A percentile compares a stretch with the other conserved stretches of the same genome.
These are phyloP conservation scores for Saksenaea oblongispora DNA, from an alignment of 371 early-diverging fungal genomes.

Conservation along the genomic window DNA sequence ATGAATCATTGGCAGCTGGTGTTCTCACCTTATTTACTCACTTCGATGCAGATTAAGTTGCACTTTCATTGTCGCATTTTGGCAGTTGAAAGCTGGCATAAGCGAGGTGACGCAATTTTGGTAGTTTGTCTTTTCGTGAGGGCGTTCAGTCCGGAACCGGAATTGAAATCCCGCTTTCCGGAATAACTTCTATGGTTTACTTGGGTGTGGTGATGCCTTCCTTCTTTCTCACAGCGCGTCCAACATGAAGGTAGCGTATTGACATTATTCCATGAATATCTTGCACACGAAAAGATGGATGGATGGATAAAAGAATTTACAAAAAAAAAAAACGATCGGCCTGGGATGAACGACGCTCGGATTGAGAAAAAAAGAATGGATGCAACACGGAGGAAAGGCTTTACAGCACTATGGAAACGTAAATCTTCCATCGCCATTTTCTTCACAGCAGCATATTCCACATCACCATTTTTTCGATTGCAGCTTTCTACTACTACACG, in stretches of 20 bases:
- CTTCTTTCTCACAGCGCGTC: constrained; percentile 6
- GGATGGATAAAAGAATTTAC: background rate
- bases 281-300: background rate
- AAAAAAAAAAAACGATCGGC: background rate
- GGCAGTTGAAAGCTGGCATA: too few species aligned
- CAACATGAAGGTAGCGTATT: constrained; percentile 4
- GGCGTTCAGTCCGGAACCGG: background rate
- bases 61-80: too few species aligned
- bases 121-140: too few species aligned
- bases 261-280: background rate
- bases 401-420: too few species aligned
- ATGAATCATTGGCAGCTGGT: too few species aligned
- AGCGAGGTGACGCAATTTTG: too few species aligned
- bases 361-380: background rate
- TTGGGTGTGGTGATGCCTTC: background rate
- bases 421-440: background rate
- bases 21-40: too few species aligned
- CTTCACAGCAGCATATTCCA: background rate
- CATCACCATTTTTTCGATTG: constrained; percentile 1
- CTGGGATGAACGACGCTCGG: background rate
- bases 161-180: background rate
- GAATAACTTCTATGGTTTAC: background rate
- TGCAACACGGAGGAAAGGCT: too few species aligned
- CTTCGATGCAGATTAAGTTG: too few species aligned
- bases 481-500: constrained; percentile 51